Base-by-base conservation (phyloP, 2,329 filamentous ascomycete genomes). In the Trichocomaceae sp. region DNA sequence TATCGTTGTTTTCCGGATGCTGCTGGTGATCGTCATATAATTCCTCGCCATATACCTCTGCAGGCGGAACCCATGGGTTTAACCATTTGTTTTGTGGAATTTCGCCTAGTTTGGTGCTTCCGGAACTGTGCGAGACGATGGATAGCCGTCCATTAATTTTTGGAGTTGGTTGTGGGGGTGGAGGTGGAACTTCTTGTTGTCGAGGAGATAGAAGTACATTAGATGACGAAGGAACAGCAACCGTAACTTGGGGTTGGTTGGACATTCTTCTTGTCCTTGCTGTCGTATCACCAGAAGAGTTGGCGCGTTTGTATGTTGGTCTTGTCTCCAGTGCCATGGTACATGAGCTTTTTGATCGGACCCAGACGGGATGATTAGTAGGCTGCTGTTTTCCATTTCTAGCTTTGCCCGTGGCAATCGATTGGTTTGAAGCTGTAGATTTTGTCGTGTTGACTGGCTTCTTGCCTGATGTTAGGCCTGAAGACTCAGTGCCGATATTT, bases 21-120 rank as follows among this genome's bases (percentile, higher is more conserved):
- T 33, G 3, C n/a, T 41, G 10, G n/a, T 42, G 23, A 3, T 45
- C 41, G 13, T 54, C 23, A 26, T 26, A 26, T 26, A 4, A 20
- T 6, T 39, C 33, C 4, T 56, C 42, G 13, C 47, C 41, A 20
- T 52, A 42, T 3, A 37, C 19, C 23, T 56, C 54, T n/a, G 47
- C 17, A 13, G 55, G 51, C 19, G 51, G 51, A 33, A 51, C 10
- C 55, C 55, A 54, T 10, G 47, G 41, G 17, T 45, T 33, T 2
- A 54, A 35, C 55, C 52, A 57, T 47, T 51, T 57, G 41, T 57
- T 42, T 22, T 46, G 51, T 1, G 55, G 55, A 37, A 57, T 57
- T 22, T 57, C 55, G n/a, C 55, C 55, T 22, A 57, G 3, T 42
- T 57, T 57, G 9, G 55, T 57, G 23, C 55, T 57, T 17, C 41